phyloP scores from a whole-genome alignment of 163 green algal genomes.

The Trebouxia gelatinosa region DNA sequence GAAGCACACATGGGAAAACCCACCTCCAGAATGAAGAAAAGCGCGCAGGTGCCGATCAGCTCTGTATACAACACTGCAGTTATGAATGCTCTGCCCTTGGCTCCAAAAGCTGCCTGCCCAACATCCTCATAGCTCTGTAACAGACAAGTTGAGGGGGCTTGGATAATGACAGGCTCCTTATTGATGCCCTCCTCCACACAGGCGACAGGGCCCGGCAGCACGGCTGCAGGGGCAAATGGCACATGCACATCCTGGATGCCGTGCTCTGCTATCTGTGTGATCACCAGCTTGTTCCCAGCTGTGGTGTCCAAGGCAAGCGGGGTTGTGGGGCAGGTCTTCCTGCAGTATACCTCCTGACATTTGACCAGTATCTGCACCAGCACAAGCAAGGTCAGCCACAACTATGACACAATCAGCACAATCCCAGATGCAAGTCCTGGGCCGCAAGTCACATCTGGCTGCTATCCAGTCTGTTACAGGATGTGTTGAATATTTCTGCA shows the following conservation, averaged over 20 bases:
- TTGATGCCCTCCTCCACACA: conserved; percentile 3
- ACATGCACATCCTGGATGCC: conserved; percentile 23
- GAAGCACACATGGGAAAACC: no score
- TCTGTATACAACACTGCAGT: conserved; percentile 64
- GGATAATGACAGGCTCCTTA: conserved; percentile 19
- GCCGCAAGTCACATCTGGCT: no score
- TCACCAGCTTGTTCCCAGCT: conserved; percentile 20
- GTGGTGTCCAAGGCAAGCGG: not conserved
- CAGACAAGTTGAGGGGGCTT: conserved; percentile 12
- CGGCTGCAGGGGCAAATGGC: conserved; percentile 6
- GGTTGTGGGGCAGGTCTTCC: not conserved
- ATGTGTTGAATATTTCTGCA: no score
- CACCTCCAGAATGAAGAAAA: conserved; percentile 73
- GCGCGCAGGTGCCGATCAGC: conserved; percentile 65
- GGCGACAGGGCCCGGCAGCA: not conserved
- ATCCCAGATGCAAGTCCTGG: no score
- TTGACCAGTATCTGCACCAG: conserved; percentile 58
- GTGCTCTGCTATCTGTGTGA: conserved; percentile 21
- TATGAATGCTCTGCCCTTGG: conserved; percentile 53
- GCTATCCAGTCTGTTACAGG: no score
- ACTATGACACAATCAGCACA: not conserved
- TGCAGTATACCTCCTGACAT: conserved; percentile 39
- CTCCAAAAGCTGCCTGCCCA: conserved; percentile 59
- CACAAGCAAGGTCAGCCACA: not conserved
- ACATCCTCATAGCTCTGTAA: conserved; percentile 66